Conservation (phyloP, 1,284 basidiomycete genomes). For the Hemileia vastatrix region DNA sequence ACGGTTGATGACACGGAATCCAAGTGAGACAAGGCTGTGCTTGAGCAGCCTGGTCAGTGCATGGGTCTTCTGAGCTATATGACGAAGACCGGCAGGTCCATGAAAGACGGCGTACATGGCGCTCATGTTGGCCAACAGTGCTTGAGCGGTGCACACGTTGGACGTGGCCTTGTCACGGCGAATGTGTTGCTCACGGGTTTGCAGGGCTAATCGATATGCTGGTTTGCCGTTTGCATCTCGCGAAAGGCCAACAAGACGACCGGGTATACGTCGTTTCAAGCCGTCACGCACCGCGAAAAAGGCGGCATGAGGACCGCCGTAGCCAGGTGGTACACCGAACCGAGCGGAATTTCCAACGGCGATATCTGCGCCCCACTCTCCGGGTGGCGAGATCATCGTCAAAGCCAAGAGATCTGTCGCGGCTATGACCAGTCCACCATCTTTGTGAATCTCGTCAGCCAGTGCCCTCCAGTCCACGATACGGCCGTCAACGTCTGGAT, state of each 20-base stretch:
- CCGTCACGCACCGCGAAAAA: conserved; percentile 91
- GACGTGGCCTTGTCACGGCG: conserved; percentile 90
- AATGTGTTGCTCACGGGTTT: conserved; percentile 93
- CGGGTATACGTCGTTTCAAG: conserved; percentile 94
- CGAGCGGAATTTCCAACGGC: conserved; percentile 88
- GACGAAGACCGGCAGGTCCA: conserved; percentile 71
- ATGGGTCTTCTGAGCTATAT: conserved; percentile 83
- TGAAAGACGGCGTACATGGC: conserved; percentile 96
- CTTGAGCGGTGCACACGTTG: conserved; percentile 83
- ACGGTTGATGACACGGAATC: conserved; percentile 54
- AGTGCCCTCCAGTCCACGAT: conserved; percentile 66
- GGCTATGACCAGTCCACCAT: conserved; percentile 70
- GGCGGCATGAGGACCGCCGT: conserved; percentile 48
- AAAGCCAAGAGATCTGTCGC: conserved; percentile 87
- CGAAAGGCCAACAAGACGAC: conserved; percentile 80
- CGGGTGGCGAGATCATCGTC: conserved; percentile 85
- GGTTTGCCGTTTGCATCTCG: conserved; percentile 71
- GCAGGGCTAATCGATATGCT: conserved; percentile 83
- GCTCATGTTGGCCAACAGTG: conserved; percentile 88
- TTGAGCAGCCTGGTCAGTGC: conserved; percentile 73
- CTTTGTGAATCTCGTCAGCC: conserved; percentile 61
- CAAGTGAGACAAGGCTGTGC: conserved; percentile 58
- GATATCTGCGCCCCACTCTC: conserved; percentile 96
- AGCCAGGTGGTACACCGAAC: conserved; percentile 58
- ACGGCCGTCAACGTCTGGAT: conserved; percentile 75